These are phyloP conservation scores for Cercospora brassicicola DNA, from an alignment of 2,329 filamentous ascomycete species.

Conservation along the genomic window DNA sequence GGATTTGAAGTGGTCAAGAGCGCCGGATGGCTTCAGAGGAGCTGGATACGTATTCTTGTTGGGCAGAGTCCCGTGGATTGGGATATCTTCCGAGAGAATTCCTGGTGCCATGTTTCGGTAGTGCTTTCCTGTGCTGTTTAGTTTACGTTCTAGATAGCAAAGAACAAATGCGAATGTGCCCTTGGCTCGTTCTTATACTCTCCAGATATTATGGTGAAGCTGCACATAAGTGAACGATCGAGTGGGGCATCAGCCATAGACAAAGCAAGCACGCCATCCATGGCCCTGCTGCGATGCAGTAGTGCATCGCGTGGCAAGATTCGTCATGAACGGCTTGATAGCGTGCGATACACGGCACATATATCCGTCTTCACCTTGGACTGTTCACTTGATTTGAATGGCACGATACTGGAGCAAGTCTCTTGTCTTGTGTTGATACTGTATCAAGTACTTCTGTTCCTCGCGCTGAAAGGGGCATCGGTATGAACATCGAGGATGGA, in stretches of 20 bases:
- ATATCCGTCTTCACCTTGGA: background rate
- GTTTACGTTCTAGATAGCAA: too few species aligned
- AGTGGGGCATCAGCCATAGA: background rate
- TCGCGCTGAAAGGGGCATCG: background rate
- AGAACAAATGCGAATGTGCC: background rate
- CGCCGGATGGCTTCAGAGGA: constrained; percentile 50
- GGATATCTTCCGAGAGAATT: constrained; percentile 20
- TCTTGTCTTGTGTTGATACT: background rate
- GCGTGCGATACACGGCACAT: background rate
- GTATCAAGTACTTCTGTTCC: background rate
- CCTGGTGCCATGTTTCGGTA: constrained; percentile 21
- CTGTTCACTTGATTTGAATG: background rate
- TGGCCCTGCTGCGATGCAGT: background rate
- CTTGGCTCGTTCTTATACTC: background rate
- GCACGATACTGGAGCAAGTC: background rate
- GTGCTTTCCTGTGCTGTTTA: background rate
- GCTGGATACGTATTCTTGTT: constrained; percentile 22
- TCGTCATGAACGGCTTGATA: background rate
- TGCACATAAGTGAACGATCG: background rate
- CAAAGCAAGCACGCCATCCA: constrained; percentile 3
- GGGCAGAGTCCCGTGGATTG: background rate
- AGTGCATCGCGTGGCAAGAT: background rate
- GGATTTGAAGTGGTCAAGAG: constrained; percentile 50
- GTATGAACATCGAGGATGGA: background rate
- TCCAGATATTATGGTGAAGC: background rate